Evolutionary conservation across 2,329 filamentous ascomycete species (phyloP).

Genomic region (Didymella glomerata): DNA sequence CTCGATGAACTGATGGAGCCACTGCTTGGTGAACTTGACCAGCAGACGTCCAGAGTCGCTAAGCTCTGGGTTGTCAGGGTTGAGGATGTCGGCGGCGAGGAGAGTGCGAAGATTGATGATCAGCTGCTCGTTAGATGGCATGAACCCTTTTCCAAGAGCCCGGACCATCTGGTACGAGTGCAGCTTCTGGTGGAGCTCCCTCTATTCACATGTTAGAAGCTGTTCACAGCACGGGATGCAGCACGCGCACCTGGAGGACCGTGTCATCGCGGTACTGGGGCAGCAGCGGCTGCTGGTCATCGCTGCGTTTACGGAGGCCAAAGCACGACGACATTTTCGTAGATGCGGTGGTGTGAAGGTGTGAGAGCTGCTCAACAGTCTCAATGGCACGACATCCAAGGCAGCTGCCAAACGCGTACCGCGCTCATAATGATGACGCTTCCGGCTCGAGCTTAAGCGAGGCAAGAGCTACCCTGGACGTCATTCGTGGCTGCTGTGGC

Average conservation of each 20-base stretch:
- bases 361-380: constrained; percentile 6
- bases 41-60: constrained; percentile 80
- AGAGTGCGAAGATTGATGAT: constrained; percentile 82
- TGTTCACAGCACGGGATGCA: not conserved
- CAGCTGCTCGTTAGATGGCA: constrained; percentile 88
- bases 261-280: constrained; percentile 85
- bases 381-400: constrained; percentile 9
- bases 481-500: constrained; percentile 17
- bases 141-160: constrained; percentile 82
- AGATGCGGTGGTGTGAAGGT: constrained; percentile 2
- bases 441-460: constrained; percentile 13
- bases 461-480: constrained; percentile 12
- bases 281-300: constrained; percentile 76
- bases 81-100: constrained; percentile 79
- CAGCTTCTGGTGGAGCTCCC: constrained; percentile 83
- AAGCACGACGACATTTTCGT: constrained; percentile 70
- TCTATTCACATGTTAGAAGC: constrained; percentile 59
- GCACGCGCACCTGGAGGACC: constrained; percentile 55
- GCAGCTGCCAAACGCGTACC: constrained; percentile 9
- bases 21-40: constrained; percentile 74
- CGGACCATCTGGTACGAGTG: constrained; percentile 92
- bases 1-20: constrained; percentile 82
- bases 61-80: constrained; percentile 75
- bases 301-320: constrained; percentile 63
- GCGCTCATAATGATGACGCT: constrained; percentile 21